These are phyloP conservation scores for Pseudogymnoascus sp. DNA, from an alignment of 2,329 filamentous ascomycete genomes.

Conservation along the genomic window DNA sequence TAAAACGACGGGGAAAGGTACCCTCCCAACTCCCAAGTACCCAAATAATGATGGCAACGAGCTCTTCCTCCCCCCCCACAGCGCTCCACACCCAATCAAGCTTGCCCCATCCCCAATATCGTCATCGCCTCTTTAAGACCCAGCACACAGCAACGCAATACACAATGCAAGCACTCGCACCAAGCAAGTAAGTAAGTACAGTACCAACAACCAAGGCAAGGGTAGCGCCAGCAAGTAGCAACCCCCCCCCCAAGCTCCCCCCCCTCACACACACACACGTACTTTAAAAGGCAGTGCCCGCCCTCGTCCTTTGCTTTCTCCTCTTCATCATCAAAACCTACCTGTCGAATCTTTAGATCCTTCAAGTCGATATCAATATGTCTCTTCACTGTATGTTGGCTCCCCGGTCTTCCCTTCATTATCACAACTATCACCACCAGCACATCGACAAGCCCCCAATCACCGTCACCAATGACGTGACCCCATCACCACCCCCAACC, in stretches of 20 bases:
- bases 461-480: background rate
- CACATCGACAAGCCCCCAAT: conserved; percentile 4
- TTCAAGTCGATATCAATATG: conserved; percentile 12
- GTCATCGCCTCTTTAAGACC: background rate
- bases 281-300: background rate
- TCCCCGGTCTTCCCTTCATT: background rate
- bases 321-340: background rate
- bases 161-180: background rate
- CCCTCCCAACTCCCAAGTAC: background rate
- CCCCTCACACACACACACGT: background rate
- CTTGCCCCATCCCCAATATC: background rate
- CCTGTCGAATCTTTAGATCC: background rate
- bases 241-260: background rate
- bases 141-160: background rate
- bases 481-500: background rate
- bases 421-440: conserved; percentile 15
- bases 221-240: too few relatives aligned
- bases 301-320: background rate
- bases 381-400: conserved; percentile 24
- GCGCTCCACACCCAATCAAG: background rate
- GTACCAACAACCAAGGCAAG: background rate
- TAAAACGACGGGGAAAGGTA: background rate
- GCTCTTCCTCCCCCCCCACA: background rate
- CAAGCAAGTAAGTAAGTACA: too few relatives aligned
- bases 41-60: background rate